Evolutionary conservation across 2,329 filamentous ascomycete species (phyloP), one percentile per base, ranked within the genome.

Genomic region (Phoma sp.): DNA sequence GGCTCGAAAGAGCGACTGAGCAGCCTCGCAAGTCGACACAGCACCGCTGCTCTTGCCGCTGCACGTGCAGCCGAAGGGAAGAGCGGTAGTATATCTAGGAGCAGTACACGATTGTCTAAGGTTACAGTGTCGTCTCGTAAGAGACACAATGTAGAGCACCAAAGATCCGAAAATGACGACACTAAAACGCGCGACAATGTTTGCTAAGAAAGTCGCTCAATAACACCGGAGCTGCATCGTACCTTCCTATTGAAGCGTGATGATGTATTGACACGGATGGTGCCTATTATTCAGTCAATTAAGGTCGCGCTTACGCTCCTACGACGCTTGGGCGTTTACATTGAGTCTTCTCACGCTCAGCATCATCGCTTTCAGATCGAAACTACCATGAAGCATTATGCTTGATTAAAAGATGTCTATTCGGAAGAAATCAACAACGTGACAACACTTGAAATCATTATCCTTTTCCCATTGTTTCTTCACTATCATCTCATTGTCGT

Each of bases 1-100:
- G 38, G 34, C n/a, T 55, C 42, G 33, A 64, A 43, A 26, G 54
- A 69, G 23, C 60, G 34, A 51, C 54, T n/a, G 42, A 59, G 54
- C 57, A 66, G 39, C 55, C 62, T 53, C 46, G 48, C 56, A 20
- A 53, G 63, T 11, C 61, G 62, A 26, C 66, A 63, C 37, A 67
- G 56, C 53, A 43, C 48, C 20, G 56, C 59, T 37, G 65, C 66
- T 20, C 43, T 69, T 29, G 65, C 66, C 23, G 62, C 61, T 38
- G 59, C 56, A 21, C 51, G 56, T 26, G 52, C 47, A 38, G 56
- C 52, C 29, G 59, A 57, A 29, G 32, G 36, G 9, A 47, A 33
- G 54, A 49, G 34, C 33, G 48, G 47, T 47, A 61, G 38, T 17
- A 26, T 34, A 5, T 53, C 46, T 29, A 37, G 28, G 25, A 56